Base-by-base conservation (phyloP, 768 basidiomycete species). In the Mycena galopus region DNA sequence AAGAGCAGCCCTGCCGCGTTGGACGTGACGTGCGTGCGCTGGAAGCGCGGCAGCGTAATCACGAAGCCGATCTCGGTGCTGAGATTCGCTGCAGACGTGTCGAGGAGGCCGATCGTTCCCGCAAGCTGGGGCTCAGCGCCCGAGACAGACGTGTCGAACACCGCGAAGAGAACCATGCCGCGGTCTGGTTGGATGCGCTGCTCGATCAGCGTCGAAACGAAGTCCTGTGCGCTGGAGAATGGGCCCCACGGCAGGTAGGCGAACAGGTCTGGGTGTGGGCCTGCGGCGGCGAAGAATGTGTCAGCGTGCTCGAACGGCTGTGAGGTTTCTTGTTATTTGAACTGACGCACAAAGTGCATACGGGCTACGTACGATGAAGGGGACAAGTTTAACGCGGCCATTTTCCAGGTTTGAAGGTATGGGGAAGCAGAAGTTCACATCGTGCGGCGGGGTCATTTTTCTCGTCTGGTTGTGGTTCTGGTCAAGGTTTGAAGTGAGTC, bases 11-110 rank as follows among this genome's bases (percentile, higher is more conserved):
- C 88, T 17, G 85, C 79, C 1, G 87, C 86, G 71, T 89, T 88
- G 5, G 90, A 86, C 3, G 90, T 86, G 35, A 93, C 87, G 72
- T 93, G 90, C 0, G 90, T 93, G 19, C 89, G 83, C 69, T 92
- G 91, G 77, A 91, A 93, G 1, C 77, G 78, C 0, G 91, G 89
- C 1, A 90, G 79, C 47, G 89, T 86, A 56, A 90, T 81, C 39
- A 91, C 81, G 73, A 83, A 84, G 11, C 88, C 90, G 37, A 93
- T 85, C 75, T 93, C 92, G 9, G 86, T 84, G 25, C 77, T 79
- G 16, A 89, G 82, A 69, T 89, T 77, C 7, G 57, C 64, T 3
- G 84, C 71, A 12, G 82, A 84, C 5, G 87, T 81, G 72, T 88
- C 86, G 60, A 90, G 77, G 69, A 88, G 82, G 0, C 87, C 89